These are phyloP conservation scores for Umbilicaria muhlenbergii DNA, from an alignment of 495 filamentous ascomycete genomes.

Conservation along the genomic window DNA sequence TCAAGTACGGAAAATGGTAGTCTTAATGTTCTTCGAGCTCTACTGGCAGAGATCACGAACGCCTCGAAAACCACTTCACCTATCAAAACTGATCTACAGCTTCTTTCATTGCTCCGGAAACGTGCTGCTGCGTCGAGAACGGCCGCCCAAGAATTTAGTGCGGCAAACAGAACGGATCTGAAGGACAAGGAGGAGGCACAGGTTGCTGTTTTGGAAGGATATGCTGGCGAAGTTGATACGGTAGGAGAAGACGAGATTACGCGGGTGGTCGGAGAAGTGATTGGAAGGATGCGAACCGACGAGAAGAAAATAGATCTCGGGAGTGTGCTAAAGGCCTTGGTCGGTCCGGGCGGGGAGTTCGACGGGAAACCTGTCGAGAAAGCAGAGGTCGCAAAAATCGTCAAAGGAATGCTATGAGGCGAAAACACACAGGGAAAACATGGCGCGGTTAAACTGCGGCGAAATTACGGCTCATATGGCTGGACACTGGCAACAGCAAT, in stretches of 20 bases:
- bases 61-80: constrained; percentile 41
- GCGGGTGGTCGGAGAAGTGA: constrained; percentile 25
- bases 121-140: constrained; percentile 29
- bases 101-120: constrained; percentile 43
- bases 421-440: too few relatives aligned
- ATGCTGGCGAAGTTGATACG: constrained; percentile 35
- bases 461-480: too few relatives aligned
- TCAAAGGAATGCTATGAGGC: constrained; percentile 7
- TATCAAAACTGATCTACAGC: constrained; percentile 39
- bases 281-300: constrained; percentile 26
- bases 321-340: constrained; percentile 29
- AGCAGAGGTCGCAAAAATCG: constrained; percentile 29
- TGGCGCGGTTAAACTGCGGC: too few relatives aligned
- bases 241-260: constrained; percentile 33
- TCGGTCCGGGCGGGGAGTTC: constrained; percentile 30
- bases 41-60: constrained; percentile 49
- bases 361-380: constrained; percentile 38
- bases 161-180: constrained; percentile 36
- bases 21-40: constrained; percentile 39
- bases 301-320: constrained; percentile 29
- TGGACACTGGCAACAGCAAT: too few relatives aligned
- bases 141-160: constrained; percentile 35
- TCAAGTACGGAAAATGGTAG: constrained; percentile 10
- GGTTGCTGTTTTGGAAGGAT: constrained; percentile 37
- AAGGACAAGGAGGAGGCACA: constrained; percentile 42